phyloP scores from a whole-genome alignment of 1,284 basidiomycete species.

The Apiotrichum sp. region DNA sequence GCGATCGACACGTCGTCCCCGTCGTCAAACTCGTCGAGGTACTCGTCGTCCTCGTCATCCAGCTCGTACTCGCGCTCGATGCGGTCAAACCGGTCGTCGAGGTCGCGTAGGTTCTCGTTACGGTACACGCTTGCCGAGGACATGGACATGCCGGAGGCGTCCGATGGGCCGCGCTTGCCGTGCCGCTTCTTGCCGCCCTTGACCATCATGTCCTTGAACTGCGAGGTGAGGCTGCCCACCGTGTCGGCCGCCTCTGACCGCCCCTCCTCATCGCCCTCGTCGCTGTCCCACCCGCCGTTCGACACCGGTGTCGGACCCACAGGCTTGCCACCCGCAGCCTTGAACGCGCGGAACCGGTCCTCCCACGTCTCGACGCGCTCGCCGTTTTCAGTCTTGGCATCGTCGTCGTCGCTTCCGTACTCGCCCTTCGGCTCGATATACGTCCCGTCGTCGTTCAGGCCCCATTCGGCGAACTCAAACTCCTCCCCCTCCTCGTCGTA shows the following conservation, averaged over 20 bases:
- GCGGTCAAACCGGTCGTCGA: slow-evolving; percentile 90
- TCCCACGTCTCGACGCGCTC: slow-evolving; percentile 57
- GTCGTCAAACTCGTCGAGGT: slow-evolving; percentile 47
- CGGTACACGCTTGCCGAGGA: slow-evolving; percentile 93
- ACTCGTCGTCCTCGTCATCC: slow-evolving; percentile 51
- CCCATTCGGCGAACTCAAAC: slow-evolving; percentile 67
- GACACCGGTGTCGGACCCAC: slow-evolving; percentile 42
- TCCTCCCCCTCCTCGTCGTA: slow-evolving; percentile 45
- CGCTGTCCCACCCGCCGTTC: slow-evolving; percentile 19
- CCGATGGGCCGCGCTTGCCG: slow-evolving; percentile 60
- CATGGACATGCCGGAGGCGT: slow-evolving; percentile 92
- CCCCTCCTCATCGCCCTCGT: slow-evolving; percentile 32
- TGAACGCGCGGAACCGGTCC: slow-evolving; percentile 69
- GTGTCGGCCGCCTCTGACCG: slow-evolving; percentile 76
- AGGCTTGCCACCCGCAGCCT: slow-evolving; percentile 43
- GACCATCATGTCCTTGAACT: slow-evolving; percentile 55
- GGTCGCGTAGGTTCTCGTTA: slow-evolving; percentile 75
- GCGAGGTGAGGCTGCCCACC: slow-evolving; percentile 60
- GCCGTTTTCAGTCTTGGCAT: slow-evolving; percentile 37
- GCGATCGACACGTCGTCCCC: slow-evolving; percentile 37
- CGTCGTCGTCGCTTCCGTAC: slow-evolving; percentile 33
- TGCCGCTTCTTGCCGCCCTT: slow-evolving; percentile 69
- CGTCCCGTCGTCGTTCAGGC: slow-evolving; percentile 34
- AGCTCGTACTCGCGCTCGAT: slow-evolving; percentile 72
- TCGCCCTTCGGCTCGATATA: neutral